Percentiles rank a stretch among this genome's conserved stretches.
phyloP scores from a whole-genome alignment of 2,329 filamentous ascomycete species.

The Seiridium unicorne region DNA sequence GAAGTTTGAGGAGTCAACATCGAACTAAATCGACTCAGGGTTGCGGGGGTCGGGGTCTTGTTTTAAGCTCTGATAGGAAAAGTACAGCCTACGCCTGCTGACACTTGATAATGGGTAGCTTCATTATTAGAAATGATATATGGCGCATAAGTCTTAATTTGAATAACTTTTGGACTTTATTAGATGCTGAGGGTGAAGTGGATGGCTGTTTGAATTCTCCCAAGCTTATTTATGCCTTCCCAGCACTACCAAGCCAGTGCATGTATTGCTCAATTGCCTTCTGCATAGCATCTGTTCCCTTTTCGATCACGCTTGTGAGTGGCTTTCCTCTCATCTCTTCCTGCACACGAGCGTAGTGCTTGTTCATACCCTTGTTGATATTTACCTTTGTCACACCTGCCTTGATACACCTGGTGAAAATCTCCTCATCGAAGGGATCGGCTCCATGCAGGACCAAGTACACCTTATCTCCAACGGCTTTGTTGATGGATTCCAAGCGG shows the following conservation, averaged over 20 bases:
- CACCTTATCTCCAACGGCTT: conserved; percentile 42
- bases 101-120: no score
- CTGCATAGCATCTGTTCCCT: conserved; percentile 45
- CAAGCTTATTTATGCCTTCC: conserved; percentile 31
- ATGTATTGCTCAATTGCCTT: conserved; percentile 46
- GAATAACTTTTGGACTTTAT: no score
- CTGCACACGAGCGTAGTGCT: conserved; percentile 42
- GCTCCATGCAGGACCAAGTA: conserved; percentile 47
- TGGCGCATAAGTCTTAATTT: no score
- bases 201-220: no score
- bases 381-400: conserved; percentile 48
- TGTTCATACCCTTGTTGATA: conserved; percentile 52
- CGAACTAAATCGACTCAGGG: no score
- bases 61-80: no score
- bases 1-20: no score
- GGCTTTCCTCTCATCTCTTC: conserved; percentile 44
- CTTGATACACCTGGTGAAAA: conserved; percentile 42
- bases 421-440: conserved; percentile 44
- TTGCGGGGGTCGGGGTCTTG: no score
- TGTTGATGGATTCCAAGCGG: conserved; percentile 33
- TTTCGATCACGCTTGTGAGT: conserved; percentile 46
- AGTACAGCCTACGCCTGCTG: no score
- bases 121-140: no score
- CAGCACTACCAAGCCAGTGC: conserved; percentile 42
- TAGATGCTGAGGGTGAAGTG: no score